phyloP scores from a whole-genome alignment of 2,329 filamentous ascomycete species.

The Beauveria varroae region DNA sequence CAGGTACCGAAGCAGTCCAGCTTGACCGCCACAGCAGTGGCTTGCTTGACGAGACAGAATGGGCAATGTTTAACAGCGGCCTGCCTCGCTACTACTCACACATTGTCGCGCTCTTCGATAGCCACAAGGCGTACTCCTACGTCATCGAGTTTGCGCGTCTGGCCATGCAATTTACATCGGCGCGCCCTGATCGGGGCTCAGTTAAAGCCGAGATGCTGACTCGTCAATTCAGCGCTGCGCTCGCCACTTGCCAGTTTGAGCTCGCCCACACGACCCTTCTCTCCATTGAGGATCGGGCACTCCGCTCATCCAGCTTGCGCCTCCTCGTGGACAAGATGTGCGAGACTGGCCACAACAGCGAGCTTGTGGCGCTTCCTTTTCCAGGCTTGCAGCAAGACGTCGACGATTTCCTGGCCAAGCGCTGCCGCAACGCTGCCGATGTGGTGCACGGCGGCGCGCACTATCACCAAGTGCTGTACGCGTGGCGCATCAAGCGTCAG shows the following conservation, averaged over 20 bases:
- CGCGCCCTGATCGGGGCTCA: slow-evolving; percentile 25
- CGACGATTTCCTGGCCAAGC: slow-evolving; percentile 66
- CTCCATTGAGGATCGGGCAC: slow-evolving; percentile 60
- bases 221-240: slow-evolving; percentile 74
- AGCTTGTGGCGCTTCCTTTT: slow-evolving; percentile 71
- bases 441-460: slow-evolving; percentile 62
- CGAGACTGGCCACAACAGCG: slow-evolving; percentile 54
- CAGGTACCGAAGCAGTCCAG: slow-evolving; percentile 40
- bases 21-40: slow-evolving; percentile 50
- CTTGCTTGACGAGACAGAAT: slow-evolving; percentile 70
- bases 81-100: slow-evolving; percentile 82
- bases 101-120: slow-evolving; percentile 74
- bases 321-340: slow-evolving; percentile 65
- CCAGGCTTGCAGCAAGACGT: slow-evolving; percentile 69
- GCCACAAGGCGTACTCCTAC: slow-evolving; percentile 66
- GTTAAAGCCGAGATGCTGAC: slow-evolving; percentile 67
- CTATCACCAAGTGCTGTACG: slow-evolving; percentile 84
- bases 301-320: slow-evolving; percentile 65
- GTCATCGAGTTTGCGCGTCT: slow-evolving; percentile 78
- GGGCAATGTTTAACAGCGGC: slow-evolving; percentile 61
- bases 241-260: slow-evolving; percentile 73
- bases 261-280: slow-evolving; percentile 74
- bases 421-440: slow-evolving; percentile 62
- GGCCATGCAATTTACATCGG: slow-evolving; percentile 55
- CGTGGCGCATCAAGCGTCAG: slow-evolving; percentile 75